Conservation (phyloP, 148 eudicot species). For the Camellia sinensis region DNA sequence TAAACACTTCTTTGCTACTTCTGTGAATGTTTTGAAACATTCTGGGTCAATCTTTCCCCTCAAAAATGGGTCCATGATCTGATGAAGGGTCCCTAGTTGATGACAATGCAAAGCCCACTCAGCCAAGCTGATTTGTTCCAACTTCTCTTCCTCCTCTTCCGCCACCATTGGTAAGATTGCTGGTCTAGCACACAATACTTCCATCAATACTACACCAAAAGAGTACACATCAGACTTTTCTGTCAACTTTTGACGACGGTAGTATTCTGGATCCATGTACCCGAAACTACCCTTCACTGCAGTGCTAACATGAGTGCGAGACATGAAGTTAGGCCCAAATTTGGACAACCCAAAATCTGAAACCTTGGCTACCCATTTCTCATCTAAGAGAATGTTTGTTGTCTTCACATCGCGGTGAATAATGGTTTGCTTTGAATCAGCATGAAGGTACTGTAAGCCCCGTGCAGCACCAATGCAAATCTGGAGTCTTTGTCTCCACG, state of each 20-base stretch:
- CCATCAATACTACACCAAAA: not conserved
- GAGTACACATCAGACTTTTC: not conserved
- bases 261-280: too few species aligned
- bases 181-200: not conserved
- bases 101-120: not conserved
- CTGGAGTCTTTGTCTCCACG: not conserved
- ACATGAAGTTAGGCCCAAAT: not conserved
- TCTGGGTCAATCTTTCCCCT: not conserved
- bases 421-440: not conserved
- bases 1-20: not conserved
- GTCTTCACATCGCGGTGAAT: constrained; percentile 1
- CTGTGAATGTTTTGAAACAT: not conserved
- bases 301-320: not conserved
- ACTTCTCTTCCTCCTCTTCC: not conserved
- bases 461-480: not conserved
- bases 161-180: not conserved
- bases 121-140: not conserved
- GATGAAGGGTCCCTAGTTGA: not conserved
- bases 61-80: not conserved
- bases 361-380: not conserved
- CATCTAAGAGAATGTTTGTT: not conserved
- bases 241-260: too few species aligned
- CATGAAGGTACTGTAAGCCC: not conserved
- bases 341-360: constrained; percentile 1
- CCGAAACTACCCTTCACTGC: too few species aligned